These are phyloP conservation scores for Lentinula edodes DNA, from an alignment of 768 basidiomycete species.

Conservation along the genomic window DNA sequence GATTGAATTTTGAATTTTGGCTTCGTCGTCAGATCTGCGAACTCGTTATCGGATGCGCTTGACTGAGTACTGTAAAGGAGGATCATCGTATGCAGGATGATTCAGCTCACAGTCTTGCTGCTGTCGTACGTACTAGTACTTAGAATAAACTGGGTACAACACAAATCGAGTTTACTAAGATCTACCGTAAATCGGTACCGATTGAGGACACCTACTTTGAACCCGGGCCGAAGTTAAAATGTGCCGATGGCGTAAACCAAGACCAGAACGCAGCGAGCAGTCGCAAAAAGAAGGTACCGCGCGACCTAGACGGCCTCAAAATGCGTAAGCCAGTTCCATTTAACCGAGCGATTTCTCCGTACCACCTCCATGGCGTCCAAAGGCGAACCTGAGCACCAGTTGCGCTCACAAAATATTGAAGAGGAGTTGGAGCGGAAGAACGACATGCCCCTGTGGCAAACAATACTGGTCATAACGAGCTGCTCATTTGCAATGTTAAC, in stretches of 20 bases:
- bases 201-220: neutral
- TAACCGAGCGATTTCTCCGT: neutral
- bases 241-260: neutral
- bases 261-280: neutral
- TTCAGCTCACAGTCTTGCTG: too few species aligned
- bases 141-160: neutral
- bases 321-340: neutral
- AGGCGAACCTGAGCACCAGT: neutral
- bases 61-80: too few species aligned
- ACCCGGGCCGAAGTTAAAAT: neutral
- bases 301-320: neutral
- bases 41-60: too few species aligned
- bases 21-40: too few species aligned
- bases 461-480: constrained; percentile 10
- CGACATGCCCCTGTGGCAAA: neutral
- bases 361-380: neutral
- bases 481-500: constrained; percentile 31
- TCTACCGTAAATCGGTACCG: neutral
- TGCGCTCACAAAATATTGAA: neutral
- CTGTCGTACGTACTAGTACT: too few species aligned
- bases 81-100: too few species aligned
- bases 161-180: neutral
- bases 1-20: too few species aligned
- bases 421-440: neutral
- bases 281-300: neutral